Conservation (phyloP, 768 basidiomycete species). For the Pulveroboletus frians region DNA sequence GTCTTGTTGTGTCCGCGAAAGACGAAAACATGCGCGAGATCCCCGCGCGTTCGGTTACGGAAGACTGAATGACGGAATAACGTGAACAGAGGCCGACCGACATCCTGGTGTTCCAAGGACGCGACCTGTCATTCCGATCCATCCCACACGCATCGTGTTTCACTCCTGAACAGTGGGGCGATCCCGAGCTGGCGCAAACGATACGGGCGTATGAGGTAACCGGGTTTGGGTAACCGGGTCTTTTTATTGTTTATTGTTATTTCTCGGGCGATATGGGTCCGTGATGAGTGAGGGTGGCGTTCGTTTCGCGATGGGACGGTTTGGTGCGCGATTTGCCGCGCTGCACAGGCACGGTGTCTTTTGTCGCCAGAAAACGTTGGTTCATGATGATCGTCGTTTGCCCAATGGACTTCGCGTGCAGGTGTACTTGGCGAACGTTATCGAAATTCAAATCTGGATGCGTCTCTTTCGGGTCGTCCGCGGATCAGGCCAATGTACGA, state of each 20-base stretch:
- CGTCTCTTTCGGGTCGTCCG: slow-evolving; percentile 21
- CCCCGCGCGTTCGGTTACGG: slow-evolving; percentile 16
- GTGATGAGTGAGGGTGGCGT: slow-evolving; percentile 3
- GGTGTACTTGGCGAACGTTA: background rate
- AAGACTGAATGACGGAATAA: slow-evolving; percentile 7
- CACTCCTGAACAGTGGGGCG: too few species aligned
- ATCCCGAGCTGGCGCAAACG: background rate
- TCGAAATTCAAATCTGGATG: slow-evolving; percentile 17
- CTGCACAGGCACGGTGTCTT: background rate
- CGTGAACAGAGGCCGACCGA: background rate
- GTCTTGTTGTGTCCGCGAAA: too few species aligned
- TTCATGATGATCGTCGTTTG: slow-evolving; percentile 21
- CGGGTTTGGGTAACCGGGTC: too few species aligned
- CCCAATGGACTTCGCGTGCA: slow-evolving; percentile 10
- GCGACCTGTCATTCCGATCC: too few species aligned
- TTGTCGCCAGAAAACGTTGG: background rate
- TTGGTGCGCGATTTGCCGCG: slow-evolving; percentile 2
- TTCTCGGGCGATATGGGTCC: too few species aligned
- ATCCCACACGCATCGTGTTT: too few species aligned
- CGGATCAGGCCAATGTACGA: slow-evolving; percentile 20
- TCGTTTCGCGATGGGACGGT: background rate
- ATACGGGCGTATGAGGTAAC: too few species aligned
- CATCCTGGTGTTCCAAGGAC: background rate
- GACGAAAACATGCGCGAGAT: slow-evolving; percentile 9
- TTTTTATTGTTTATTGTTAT: too few species aligned